Base-by-base conservation (phyloP, 1,139 yeast species). In the Debaryomyces nepalensis region DNA sequence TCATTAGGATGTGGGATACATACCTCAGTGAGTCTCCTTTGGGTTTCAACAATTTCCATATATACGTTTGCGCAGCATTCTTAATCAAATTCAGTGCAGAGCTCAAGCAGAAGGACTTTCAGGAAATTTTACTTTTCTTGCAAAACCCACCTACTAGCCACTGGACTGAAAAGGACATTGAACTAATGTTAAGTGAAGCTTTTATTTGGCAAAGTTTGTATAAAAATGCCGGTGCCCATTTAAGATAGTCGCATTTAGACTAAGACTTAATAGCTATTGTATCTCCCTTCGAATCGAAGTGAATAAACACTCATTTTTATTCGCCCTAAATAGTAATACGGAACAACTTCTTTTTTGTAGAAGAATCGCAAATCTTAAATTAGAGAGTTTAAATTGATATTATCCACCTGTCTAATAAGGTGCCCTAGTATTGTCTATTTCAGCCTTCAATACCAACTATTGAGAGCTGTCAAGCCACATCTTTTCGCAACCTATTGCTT, bases 11-110 rank as follows among this genome's bases (percentile, higher is more conserved):
- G 96, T 93, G 99, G 99, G 99, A 93, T 59, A 91, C 99, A 0
- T 93, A 93, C 61, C 67, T 93, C 41, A 83, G 96, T 39, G 97
- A 93, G 60, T 87, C 87, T 4, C 84, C 93, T 0, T 76, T 86
- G 26, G 97, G 98, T 4, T 87, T 93, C 59, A 88, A 89, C 50
- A 89, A 85, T 54, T 93, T 95, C 64, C 99, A 93, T 61, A 90
- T 93, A 6, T 93, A 93, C 59, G 99, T 93, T 3, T 93, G 99
- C 68, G 97, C 98, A n/a, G 98, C 99, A 9, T 93, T 93, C 57
- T 69, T 93, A 54, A 86, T 91, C 44, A 86, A 88, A 58, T 93
- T 96, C 82, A 81, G 95, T 45, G 79, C 75, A 39, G 84, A 83
- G 46, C 70, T 93, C 48, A 81, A 85, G 61, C 73, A 75, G n/a